Evolutionary conservation across 2,329 filamentous ascomycete genomes (phyloP).

Genomic region (Pleomassaria siparia): DNA sequence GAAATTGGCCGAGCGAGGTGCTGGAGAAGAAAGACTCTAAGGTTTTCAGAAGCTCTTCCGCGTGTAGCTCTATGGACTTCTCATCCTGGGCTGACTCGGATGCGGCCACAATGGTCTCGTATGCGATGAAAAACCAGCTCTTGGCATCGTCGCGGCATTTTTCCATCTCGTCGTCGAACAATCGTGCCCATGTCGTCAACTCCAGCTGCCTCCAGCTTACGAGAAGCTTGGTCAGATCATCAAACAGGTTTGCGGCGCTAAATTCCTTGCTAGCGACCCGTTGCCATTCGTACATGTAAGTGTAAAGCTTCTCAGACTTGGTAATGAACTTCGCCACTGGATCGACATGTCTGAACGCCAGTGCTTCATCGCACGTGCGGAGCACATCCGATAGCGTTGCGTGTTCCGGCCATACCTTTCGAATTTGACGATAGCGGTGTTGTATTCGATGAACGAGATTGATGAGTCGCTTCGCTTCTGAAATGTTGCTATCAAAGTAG

Average conservation of each 20-base stretch:
- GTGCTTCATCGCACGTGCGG: slow-evolving; percentile 69
- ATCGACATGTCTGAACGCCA: slow-evolving; percentile 75
- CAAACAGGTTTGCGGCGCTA: slow-evolving; percentile 69
- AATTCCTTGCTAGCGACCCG: slow-evolving; percentile 82
- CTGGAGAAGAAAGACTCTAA: slow-evolving; percentile 77
- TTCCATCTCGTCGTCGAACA: slow-evolving; percentile 81
- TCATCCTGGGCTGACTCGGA: slow-evolving; percentile 65
- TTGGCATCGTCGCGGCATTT: slow-evolving; percentile 77
- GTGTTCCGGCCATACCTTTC: slow-evolving; percentile 67
- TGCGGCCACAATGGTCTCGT: slow-evolving; percentile 80
- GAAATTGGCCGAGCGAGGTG: slow-evolving; percentile 80
- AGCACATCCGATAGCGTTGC: slow-evolving; percentile 81
- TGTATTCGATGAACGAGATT: slow-evolving; percentile 69
- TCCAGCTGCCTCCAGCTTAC: slow-evolving; percentile 90
- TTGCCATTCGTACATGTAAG: slow-evolving; percentile 90
- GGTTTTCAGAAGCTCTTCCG: slow-evolving; percentile 69
- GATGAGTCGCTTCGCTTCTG: slow-evolving; percentile 74
- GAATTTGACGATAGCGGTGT: slow-evolving; percentile 70
- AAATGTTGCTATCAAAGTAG: slow-evolving; percentile 78
- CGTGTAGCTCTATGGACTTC: slow-evolving; percentile 64
- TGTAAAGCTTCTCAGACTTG: slow-evolving; percentile 84
- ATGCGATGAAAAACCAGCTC: slow-evolving; percentile 96
- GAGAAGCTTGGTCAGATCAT: slow-evolving; percentile 76
- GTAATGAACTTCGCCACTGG: slow-evolving; percentile 85
- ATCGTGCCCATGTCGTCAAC: slow-evolving; percentile 83